phyloP scores from a whole-genome alignment of 768 basidiomycete genomes.

The Amanita rubescens region DNA sequence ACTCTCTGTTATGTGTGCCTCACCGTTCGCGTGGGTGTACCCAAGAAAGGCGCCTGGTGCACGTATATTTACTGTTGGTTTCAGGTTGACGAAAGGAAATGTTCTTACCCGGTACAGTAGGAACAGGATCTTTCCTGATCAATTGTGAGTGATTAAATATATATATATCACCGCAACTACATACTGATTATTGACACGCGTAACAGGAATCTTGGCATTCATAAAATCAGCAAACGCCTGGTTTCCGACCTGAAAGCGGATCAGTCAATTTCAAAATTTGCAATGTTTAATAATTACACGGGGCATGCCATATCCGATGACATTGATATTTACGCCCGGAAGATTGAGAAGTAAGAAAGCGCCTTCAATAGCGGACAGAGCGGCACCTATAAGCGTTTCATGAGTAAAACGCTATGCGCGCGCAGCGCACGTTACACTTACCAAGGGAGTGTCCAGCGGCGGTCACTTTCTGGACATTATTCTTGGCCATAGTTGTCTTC shows the following conservation, averaged over 20 bases:
- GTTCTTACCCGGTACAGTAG: slow-evolving; percentile 32
- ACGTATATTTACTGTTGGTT: slow-evolving; percentile 7
- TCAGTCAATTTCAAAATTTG: not conserved
- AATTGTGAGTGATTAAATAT: not conserved
- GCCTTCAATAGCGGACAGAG: slow-evolving; percentile 47
- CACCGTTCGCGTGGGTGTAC: slow-evolving; percentile 40
- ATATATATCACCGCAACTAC: not conserved
- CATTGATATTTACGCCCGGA: slow-evolving; percentile 22
- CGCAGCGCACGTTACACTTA: too few species aligned
- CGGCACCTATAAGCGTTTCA: slow-evolving; percentile 32
- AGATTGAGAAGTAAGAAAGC: slow-evolving; percentile 49
- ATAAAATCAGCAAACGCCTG: slow-evolving; percentile 56
- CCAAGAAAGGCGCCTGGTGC: slow-evolving; percentile 27
- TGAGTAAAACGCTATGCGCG: too few species aligned
- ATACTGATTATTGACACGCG: slow-evolving; percentile 52
- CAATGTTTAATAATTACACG: slow-evolving; percentile 33
- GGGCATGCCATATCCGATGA: slow-evolving; percentile 38
- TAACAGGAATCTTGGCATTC: slow-evolving; percentile 39
- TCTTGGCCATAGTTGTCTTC: slow-evolving; percentile 24
- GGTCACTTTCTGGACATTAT: slow-evolving; percentile 30
- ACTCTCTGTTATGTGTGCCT: slow-evolving; percentile 42
- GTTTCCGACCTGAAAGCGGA: slow-evolving; percentile 38
- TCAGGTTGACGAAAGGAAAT: too few species aligned
- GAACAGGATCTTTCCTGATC: slow-evolving; percentile 30
- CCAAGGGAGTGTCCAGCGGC: slow-evolving; percentile 42